Evolutionary conservation across 495 filamentous ascomycete genomes (phyloP).

Genomic region (Neurospora sp.): DNA sequence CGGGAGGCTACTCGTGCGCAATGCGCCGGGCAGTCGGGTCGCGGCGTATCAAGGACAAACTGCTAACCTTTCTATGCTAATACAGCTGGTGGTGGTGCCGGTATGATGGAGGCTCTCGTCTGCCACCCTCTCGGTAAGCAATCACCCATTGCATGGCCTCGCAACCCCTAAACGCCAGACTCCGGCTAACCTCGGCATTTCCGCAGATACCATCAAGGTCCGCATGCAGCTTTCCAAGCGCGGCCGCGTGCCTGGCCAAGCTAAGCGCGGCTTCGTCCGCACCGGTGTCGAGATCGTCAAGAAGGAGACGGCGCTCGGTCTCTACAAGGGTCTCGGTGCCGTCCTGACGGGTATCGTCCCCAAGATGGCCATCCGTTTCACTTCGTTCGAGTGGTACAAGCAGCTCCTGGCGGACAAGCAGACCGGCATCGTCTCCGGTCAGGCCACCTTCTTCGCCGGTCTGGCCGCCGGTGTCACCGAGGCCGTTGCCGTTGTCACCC

Average conservation of each 20-base stretch:
- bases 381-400: slow-evolving; percentile 95
- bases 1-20: not conserved
- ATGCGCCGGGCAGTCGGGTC: not conserved
- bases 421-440: slow-evolving; percentile 58
- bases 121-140: slow-evolving; percentile 87
- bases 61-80: slow-evolving; percentile 6
- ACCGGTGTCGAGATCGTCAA: slow-evolving; percentile 83
- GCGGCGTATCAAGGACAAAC: slow-evolving; percentile 5
- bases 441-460: slow-evolving; percentile 80
- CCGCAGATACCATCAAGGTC: slow-evolving; percentile 87
- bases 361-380: slow-evolving; percentile 99
- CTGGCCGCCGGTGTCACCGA: slow-evolving; percentile 90
- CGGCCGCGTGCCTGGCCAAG: slow-evolving; percentile 68
- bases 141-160: not conserved
- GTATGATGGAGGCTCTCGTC: slow-evolving; percentile 97
- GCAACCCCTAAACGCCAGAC: not conserved
- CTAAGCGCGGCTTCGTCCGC: slow-evolving; percentile 75
- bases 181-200: slow-evolving; percentile 1
- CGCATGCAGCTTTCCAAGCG: slow-evolving; percentile 97
- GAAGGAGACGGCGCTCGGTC: slow-evolving; percentile 78
- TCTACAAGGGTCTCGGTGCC: slow-evolving; percentile 96
- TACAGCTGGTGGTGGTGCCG: slow-evolving; percentile 89
- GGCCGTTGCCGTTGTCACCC: slow-evolving; percentile 89
- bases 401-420: slow-evolving; percentile 60
- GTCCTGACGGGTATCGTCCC: slow-evolving; percentile 95